Evolutionary conservation across 2,329 filamentous ascomycete genomes (phyloP).

Genomic region (Exophiala mesophila): DNA sequence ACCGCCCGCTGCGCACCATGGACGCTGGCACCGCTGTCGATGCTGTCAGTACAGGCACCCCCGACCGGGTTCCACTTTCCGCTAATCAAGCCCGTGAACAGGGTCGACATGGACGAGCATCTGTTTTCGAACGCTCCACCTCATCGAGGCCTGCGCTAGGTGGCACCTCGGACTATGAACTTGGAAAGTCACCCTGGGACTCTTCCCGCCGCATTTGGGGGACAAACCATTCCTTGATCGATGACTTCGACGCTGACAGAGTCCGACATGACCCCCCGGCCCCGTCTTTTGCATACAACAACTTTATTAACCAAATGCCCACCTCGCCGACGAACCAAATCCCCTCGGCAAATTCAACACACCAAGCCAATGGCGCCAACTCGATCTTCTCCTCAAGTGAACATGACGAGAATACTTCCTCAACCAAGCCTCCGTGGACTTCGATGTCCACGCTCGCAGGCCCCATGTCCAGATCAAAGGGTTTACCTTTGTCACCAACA

Average conservation of each 20-base stretch:
- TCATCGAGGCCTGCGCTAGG: slow-evolving; percentile 16
- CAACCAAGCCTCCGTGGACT: slow-evolving; percentile 14
- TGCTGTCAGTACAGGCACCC: slow-evolving; percentile 31
- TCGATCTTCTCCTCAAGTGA: slow-evolving; percentile 12
- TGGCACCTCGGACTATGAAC: slow-evolving; percentile 42
- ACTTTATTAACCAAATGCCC: slow-evolving; percentile 7
- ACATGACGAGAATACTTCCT: slow-evolving; percentile 13
- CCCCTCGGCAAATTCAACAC: slow-evolving; percentile 11
- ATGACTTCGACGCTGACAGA: slow-evolving; percentile 42
- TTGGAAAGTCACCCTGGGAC: slow-evolving; percentile 40
- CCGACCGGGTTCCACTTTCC: background rate
- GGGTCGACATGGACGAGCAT: slow-evolving; percentile 10
- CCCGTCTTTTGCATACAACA: background rate
- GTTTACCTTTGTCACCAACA: slow-evolving; percentile 18
- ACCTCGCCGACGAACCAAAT: slow-evolving; percentile 17
- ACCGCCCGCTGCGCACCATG: no score
- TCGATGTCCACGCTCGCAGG: slow-evolving; percentile 3
- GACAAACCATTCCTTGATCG: slow-evolving; percentile 42
- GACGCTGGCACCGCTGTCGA: slow-evolving; percentile 35
- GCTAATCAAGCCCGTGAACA: slow-evolving; percentile 1
- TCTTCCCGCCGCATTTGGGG: slow-evolving; percentile 48
- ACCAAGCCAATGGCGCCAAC: slow-evolving; percentile 2
- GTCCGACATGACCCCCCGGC: slow-evolving; percentile 43
- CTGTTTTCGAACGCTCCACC: slow-evolving; percentile 12
- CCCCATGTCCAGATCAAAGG: slow-evolving; percentile 9